Evolutionary conservation across 73 alveolate genomes (phyloP), one percentile per base, ranked within the genome.

Genomic region (Effrenium voratum): DNA sequence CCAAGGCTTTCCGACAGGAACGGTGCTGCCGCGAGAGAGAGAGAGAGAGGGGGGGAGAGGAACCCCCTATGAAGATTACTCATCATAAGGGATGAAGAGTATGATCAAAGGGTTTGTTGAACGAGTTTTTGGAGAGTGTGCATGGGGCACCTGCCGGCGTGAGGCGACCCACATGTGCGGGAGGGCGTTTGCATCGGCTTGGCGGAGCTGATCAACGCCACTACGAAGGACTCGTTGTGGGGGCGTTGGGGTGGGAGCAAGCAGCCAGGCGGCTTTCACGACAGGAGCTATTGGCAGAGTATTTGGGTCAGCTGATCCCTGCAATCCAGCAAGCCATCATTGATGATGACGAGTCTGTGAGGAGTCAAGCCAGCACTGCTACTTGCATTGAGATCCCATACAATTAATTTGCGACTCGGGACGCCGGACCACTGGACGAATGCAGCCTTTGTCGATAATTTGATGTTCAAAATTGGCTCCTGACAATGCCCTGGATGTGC

Each of bases 131-230:
- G n/a, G n/a, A n/a, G n/a, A n/a, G n/a, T n/a, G n/a, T n/a, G n/a
- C n/a, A n/a, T n/a, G n/a, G n/a, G n/a, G n/a, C n/a, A 57, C 16
- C 16, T 57, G 72, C 28, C n/a, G 72, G 28, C 72, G 90, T 19
- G 34, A 76, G 85, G 93, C 43, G 93, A 76, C n/a, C 34, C 83
- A 22, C 98, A 93, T 38, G 91, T 79, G 75, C 93, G 98, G 1
- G 93, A 77, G 36, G 98, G 98, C 36, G 98, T 93, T 45, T 93
- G 98, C 60, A 82, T 93, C 15, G 98, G 98, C 36, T 38, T 93
- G 73, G 98, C 93, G 26, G 98, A 93, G 85, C 93, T 93, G 43
- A 93, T 93, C 85, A 77, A 76, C n/a, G 93, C 93, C 2, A 77
- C 98, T 73, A 76, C 98, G 59, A 93, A 93, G 93, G 91, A 32